These are phyloP conservation scores for Podochytrium sp. DNA, from an alignment of 192 early-diverging fungal genomes.

Conservation along the genomic window DNA sequence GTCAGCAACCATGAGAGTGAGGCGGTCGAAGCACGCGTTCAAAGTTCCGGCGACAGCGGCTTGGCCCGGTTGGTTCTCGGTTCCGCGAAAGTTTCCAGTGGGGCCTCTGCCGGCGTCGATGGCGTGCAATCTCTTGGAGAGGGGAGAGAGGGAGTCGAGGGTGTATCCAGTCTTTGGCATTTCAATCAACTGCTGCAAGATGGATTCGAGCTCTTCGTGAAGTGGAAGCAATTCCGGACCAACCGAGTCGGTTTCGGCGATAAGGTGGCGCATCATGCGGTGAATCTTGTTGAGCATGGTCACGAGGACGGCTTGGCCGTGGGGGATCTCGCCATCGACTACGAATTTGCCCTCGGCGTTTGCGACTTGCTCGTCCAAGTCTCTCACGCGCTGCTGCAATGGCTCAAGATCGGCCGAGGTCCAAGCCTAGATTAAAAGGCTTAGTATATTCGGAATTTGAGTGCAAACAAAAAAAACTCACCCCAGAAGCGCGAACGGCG, in stretches of 20 bases:
- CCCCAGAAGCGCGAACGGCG: conserved; percentile 23
- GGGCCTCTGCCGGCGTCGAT: conserved; percentile 9
- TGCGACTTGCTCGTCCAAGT: conserved; percentile 10
- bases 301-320: conserved; percentile 29
- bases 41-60: conserved; percentile 19
- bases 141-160: conserved; percentile 3
- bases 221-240: neutral
- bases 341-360: conserved; percentile 21
- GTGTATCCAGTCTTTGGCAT: neutral
- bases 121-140: conserved; percentile 24
- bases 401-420: conserved; percentile 23
- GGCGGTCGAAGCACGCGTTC: conserved; percentile 8
- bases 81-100: neutral
- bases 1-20: conserved; percentile 14
- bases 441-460: too few relatives aligned
- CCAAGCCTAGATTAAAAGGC: too few relatives aligned
- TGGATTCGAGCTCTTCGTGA: neutral
- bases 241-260: neutral
- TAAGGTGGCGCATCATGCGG: conserved; percentile 12
- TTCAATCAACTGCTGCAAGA: neutral
- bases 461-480: neutral
- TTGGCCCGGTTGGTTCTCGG: neutral
- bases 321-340: conserved; percentile 24
- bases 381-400: conserved; percentile 24
- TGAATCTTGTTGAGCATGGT: conserved; percentile 15